Evolutionary conservation across 1,139 yeast genomes (phyloP).

Genomic region (Geotrichum siamense): DNA sequence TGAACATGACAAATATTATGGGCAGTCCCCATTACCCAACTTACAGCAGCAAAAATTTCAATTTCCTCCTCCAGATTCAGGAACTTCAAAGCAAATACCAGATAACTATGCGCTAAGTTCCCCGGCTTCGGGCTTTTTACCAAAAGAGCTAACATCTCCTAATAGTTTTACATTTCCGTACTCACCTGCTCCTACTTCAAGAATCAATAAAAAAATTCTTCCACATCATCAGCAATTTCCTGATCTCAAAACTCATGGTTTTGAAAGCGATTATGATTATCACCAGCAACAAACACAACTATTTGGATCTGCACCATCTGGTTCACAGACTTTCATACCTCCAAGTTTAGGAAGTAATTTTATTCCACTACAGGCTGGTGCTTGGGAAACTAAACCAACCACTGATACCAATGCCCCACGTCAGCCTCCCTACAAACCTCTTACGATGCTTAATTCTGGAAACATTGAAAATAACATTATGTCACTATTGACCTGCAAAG

Average conservation of each 20-base stretch:
- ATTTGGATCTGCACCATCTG: background rate
- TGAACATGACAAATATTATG: slow-evolving; percentile 2
- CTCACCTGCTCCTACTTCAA: background rate
- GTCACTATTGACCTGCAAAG: slow-evolving; percentile 8
- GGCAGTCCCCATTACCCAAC: background rate
- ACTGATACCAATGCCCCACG: slow-evolving; percentile 1
- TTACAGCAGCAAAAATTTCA: slow-evolving; percentile 3
- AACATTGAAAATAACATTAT: slow-evolving; percentile 4
- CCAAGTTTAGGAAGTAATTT: slow-evolving; percentile 6
- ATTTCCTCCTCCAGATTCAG: background rate
- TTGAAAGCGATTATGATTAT: slow-evolving; percentile 3
- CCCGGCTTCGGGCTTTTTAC: background rate
- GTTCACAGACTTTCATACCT: background rate
- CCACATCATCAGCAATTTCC: slow-evolving; percentile 1
- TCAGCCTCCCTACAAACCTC: slow-evolving; percentile 12
- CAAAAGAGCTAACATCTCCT: slow-evolving; percentile 1
- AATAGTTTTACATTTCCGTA: slow-evolving; percentile 4
- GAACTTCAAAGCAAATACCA: background rate
- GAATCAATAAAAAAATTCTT: background rate
- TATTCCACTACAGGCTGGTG: slow-evolving; percentile 12
- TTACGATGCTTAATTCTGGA: slow-evolving; percentile 5
- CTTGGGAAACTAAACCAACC: slow-evolving; percentile 8
- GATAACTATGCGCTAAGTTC: slow-evolving; percentile 3
- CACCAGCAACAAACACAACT: background rate
- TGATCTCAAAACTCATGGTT: background rate